phyloP scores from a whole-genome alignment of 2,329 filamentous ascomycete species.

The Didymella segeticola region DNA sequence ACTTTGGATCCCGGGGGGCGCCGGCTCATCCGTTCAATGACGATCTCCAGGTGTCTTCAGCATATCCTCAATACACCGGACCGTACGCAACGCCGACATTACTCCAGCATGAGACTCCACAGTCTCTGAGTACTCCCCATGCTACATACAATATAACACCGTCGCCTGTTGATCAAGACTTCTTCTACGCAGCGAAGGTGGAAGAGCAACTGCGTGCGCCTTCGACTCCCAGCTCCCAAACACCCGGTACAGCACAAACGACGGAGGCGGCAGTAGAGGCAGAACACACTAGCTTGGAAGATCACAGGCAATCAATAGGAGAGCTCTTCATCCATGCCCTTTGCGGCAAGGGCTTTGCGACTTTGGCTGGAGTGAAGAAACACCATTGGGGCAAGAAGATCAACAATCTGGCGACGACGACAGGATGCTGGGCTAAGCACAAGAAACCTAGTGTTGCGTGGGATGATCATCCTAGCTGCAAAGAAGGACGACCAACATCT shows the following conservation, averaged over 20 bases:
- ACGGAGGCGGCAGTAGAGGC: background rate
- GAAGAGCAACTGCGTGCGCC: background rate
- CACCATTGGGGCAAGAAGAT: constrained; percentile 42
- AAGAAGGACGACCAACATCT: background rate
- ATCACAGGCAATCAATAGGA: background rate
- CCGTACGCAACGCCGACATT: background rate
- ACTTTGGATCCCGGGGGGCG: background rate
- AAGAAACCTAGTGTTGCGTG: constrained; percentile 38
- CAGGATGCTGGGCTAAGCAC: constrained; percentile 43
- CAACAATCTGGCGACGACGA: constrained; percentile 32
- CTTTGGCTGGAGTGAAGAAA: constrained; percentile 38
- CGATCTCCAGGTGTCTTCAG: background rate
- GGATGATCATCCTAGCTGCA: constrained; percentile 42
- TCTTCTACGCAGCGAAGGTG: background rate
- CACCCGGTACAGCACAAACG: background rate
- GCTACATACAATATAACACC: background rate
- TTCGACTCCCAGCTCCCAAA: background rate
- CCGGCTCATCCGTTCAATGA: background rate
- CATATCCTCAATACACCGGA: background rate
- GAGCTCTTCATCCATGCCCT: constrained; percentile 35
- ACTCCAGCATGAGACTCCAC: background rate
- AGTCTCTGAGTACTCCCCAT: background rate
- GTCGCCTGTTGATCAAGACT: background rate
- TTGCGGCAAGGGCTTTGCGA: constrained; percentile 38
- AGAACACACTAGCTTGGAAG: background rate